phyloP scores from a whole-genome alignment of 257 asterid genomes.

The Plantago major region DNA sequence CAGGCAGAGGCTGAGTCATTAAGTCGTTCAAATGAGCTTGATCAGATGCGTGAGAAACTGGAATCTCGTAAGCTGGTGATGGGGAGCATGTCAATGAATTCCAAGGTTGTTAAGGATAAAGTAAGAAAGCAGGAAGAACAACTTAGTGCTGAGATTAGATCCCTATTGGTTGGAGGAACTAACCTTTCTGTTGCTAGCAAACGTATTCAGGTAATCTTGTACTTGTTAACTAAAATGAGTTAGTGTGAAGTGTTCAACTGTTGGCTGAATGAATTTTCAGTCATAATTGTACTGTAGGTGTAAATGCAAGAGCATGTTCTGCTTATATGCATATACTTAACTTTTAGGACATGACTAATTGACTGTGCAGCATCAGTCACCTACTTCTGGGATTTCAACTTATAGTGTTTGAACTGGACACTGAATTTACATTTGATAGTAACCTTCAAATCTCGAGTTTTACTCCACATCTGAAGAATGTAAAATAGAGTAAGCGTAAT shows the following conservation, averaged over 20 bases:
- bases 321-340: slow-evolving; percentile 1
- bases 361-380: slow-evolving; percentile 1
- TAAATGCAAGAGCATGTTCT: not conserved
- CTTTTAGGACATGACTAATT: slow-evolving; percentile 6
- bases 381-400: slow-evolving; percentile 1
- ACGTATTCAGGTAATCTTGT: slow-evolving; percentile 60
- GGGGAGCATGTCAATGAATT: slow-evolving; percentile 90
- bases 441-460: too few relatives aligned
- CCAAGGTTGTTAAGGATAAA: slow-evolving; percentile 78
- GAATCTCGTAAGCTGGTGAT: slow-evolving; percentile 80
- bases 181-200: slow-evolving; percentile 76
- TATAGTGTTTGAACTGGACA: slow-evolving; percentile 12
- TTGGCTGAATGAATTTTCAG: slow-evolving; percentile 4
- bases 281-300: slow-evolving; percentile 6
- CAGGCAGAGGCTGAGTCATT: slow-evolving; percentile 82
- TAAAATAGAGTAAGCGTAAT: too few relatives aligned
- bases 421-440: too few relatives aligned
- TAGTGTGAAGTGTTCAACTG: too few relatives aligned
- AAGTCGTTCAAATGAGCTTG: slow-evolving; percentile 67
- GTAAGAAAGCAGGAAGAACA: slow-evolving; percentile 84
- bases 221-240: slow-evolving; percentile 10
- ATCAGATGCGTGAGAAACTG: slow-evolving; percentile 70
- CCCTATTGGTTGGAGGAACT: slow-evolving; percentile 75
- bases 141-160: slow-evolving; percentile 72
- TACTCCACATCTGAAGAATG: too few relatives aligned